A percentile compares a stretch with the other conserved stretches of the same genome.
These are phyloP conservation scores for Talaromyces thailandensis DNA, from an alignment of 495 filamentous ascomycete genomes.

Conservation along the genomic window DNA sequence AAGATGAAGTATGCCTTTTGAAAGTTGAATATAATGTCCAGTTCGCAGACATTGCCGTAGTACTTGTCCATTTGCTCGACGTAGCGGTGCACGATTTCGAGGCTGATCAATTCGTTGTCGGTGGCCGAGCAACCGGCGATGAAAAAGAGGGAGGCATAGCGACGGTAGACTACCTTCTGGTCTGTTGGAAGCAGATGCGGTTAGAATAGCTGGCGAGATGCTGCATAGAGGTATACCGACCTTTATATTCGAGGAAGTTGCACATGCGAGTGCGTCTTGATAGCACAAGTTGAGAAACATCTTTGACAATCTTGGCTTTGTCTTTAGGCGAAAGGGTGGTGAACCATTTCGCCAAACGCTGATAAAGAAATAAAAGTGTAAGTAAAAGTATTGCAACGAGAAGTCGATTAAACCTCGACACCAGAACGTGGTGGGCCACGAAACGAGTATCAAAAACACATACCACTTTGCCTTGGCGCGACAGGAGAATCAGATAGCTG, in stretches of 20 bases:
- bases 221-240: slow-evolving; percentile 26
- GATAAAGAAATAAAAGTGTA: slow-evolving; percentile 24
- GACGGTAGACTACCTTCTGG: slow-evolving; percentile 95
- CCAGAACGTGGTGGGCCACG: slow-evolving; percentile 15
- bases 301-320: slow-evolving; percentile 99
- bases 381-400: slow-evolving; percentile 6
- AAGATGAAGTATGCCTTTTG: slow-evolving; percentile 99
- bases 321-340: slow-evolving; percentile 96
- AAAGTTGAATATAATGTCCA: slow-evolving; percentile 99
- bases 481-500: slow-evolving; percentile 96
- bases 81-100: slow-evolving; percentile 97
- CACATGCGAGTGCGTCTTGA: slow-evolving; percentile 96
- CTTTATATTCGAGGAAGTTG: slow-evolving; percentile 99
- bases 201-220: slow-evolving; percentile 11
- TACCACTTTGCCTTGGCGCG: slow-evolving; percentile 98
- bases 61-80: slow-evolving; percentile 99
- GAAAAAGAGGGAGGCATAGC: slow-evolving; percentile 98
- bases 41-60: slow-evolving; percentile 99
- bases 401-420: slow-evolving; percentile 8
- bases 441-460: slow-evolving; percentile 40
- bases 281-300: slow-evolving; percentile 96
- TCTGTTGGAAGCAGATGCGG: slow-evolving; percentile 41
- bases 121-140: slow-evolving; percentile 91
- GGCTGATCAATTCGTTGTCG: slow-evolving; percentile 95
- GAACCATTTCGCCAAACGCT: slow-evolving; percentile 99